Conservation (phyloP, 2,329 filamentous ascomycete genomes). For the Gyromitra esculenta region DNA sequence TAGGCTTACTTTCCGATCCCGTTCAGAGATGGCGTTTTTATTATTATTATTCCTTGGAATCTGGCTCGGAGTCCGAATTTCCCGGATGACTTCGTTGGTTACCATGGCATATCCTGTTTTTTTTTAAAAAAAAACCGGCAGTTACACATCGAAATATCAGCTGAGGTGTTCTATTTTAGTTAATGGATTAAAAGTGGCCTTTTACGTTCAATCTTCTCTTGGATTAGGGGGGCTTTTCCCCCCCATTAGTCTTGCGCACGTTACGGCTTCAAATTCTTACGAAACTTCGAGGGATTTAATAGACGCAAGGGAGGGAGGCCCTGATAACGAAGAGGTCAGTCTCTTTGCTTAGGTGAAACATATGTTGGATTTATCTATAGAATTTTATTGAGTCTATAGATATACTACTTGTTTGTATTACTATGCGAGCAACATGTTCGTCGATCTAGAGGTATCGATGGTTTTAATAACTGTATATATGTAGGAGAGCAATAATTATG, state of each 20-base stretch:
- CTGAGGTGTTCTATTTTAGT: neutral
- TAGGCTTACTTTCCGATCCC: neutral
- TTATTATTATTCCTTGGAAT: slow-evolving; percentile 11
- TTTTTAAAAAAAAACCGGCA: no score
- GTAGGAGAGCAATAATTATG: no score
- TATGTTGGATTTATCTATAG: neutral
- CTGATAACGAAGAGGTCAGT: neutral
- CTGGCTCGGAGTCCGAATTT: neutral
- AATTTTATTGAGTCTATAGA: neutral
- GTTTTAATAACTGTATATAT: no score
- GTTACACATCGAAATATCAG: slow-evolving; percentile 13
- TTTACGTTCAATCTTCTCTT: neutral
- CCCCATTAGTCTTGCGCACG: neutral
- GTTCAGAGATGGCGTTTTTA: neutral
- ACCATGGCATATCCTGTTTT: slow-evolving; percentile 3
- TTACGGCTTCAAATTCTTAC: neutral
- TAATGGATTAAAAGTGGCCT: neutral
- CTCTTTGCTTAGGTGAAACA: neutral
- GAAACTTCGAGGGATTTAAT: neutral
- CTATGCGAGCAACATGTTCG: neutral
- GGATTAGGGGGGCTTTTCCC: neutral
- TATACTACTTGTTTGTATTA: neutral
- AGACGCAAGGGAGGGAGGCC: neutral
- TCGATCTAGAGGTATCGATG: neutral
- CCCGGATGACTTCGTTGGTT: neutral